phyloP scores from a whole-genome alignment of 2,329 filamentous ascomycete species.

The Proliferodiscus dingleyae region DNA sequence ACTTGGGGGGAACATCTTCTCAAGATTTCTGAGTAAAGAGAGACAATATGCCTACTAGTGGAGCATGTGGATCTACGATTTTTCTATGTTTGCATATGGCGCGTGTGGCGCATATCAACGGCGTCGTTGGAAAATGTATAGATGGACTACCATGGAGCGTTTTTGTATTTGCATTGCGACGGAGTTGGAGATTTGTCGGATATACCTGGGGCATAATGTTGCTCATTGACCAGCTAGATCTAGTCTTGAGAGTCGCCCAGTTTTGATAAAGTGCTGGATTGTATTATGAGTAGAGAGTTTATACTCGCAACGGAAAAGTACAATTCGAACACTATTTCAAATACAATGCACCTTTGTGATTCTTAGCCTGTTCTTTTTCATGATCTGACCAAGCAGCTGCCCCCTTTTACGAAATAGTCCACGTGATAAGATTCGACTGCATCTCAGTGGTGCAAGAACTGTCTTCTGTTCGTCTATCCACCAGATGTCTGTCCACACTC shows the following conservation, averaged over 20 bases:
- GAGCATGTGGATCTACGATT: conserved; percentile 1
- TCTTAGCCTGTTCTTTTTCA: too few species aligned
- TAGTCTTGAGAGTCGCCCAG: neutral
- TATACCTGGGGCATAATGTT: conserved; percentile 5
- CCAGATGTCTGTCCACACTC: too few species aligned
- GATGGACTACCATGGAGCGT: neutral
- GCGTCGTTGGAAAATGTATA: neutral
- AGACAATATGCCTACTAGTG: conserved; percentile 2
- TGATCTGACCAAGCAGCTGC: too few species aligned
- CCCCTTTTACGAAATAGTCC: too few species aligned
- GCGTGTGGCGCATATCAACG: neutral
- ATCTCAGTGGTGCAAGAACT: too few species aligned
- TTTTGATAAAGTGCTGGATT: neutral
- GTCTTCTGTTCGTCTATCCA: too few species aligned
- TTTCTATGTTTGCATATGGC: conserved; percentile 3
- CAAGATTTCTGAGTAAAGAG: conserved; percentile 19
- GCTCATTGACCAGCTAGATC: conserved; percentile 2
- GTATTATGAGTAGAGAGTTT: neutral
- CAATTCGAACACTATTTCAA: neutral
- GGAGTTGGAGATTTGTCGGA: conserved; percentile 8
- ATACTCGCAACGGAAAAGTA: neutral
- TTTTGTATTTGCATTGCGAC: conserved; percentile 2
- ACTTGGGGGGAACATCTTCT: conserved; percentile 23
- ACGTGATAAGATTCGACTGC: too few species aligned
- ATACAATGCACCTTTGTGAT: neutral